Conservation (phyloP, 2,329 filamentous ascomycete genomes). For the Fusarium luffae region DNA sequence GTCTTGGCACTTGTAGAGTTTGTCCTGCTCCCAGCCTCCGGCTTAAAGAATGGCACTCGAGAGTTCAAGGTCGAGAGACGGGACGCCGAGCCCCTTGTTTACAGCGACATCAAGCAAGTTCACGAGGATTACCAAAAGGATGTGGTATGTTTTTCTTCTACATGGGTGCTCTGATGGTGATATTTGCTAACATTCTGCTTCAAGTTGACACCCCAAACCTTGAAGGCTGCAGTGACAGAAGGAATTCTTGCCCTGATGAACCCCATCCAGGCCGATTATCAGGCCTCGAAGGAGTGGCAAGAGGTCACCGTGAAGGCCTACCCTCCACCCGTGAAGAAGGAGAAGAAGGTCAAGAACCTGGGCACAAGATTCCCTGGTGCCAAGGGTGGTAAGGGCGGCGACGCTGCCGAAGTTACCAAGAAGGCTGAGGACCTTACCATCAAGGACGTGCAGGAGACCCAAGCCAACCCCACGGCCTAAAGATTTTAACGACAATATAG, state of each 20-base stretch:
- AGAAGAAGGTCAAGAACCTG: constrained; percentile 81
- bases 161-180: not conserved
- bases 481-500: not conserved
- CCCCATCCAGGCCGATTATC: constrained; percentile 80
- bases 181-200: constrained; percentile 1
- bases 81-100: constrained; percentile 80
- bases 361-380: constrained; percentile 71
- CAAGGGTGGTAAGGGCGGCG: constrained; percentile 18
- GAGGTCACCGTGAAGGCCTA: constrained; percentile 77
- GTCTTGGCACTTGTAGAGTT: constrained; percentile 87
- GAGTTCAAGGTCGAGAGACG: constrained; percentile 77
- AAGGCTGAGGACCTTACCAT: constrained; percentile 33
- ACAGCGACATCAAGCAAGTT: constrained; percentile 79
- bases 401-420: constrained; percentile 15
- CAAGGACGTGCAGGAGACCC: constrained; percentile 14
- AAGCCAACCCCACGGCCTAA: constrained; percentile 25
- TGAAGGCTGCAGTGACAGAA: constrained; percentile 85
- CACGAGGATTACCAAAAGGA: constrained; percentile 85
- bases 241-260: constrained; percentile 78
- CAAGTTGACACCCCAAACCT: constrained; percentile 81
- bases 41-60: constrained; percentile 65
- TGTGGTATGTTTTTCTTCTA: constrained; percentile 62
- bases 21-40: constrained; percentile 81
- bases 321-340: constrained; percentile 77
- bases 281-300: constrained; percentile 82